phyloP scores from a whole-genome alignment of 192 early-diverging fungal genomes.

The Mortierella hygrophila region DNA sequence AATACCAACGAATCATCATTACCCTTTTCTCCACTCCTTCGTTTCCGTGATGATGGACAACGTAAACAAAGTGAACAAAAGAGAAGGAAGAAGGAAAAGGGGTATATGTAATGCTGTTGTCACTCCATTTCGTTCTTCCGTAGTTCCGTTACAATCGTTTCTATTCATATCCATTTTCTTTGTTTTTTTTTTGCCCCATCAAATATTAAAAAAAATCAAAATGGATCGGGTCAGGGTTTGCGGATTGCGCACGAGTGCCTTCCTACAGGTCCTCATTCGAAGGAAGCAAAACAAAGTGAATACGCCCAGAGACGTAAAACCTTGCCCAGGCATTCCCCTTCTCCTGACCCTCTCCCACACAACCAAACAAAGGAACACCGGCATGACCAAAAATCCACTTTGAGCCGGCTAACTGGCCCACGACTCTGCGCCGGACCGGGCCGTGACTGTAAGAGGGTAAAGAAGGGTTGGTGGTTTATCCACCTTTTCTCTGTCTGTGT shows the following conservation, averaged over 20 bases:
- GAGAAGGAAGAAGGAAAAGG: not conserved
- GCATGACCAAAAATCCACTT: constrained; percentile 3
- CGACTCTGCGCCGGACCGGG: not conserved
- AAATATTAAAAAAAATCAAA: not conserved
- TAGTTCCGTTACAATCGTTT: not conserved
- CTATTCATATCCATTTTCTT: not conserved
- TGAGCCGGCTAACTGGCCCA: not conserved
- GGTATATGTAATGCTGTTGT: not conserved
- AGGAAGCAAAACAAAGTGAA: too few species aligned
- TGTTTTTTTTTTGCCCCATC: not conserved
- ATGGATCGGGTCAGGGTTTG: not conserved
- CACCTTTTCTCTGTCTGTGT: not conserved
- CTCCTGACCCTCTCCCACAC: too few species aligned
- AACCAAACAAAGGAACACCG: too few species aligned
- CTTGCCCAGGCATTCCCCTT: too few species aligned
- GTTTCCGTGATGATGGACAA: not conserved
- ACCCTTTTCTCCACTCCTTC: too few species aligned
- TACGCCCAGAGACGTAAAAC: too few species aligned
- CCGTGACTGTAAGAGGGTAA: not conserved
- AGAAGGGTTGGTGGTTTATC: not conserved
- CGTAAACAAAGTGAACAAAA: not conserved
- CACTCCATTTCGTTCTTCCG: not conserved
- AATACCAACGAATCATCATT: too few species aligned
- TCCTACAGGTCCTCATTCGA: not conserved
- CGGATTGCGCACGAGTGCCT: not conserved